Conservation (phyloP, 2,329 filamentous ascomycete genomes). For the Fusarium devonianum region DNA sequence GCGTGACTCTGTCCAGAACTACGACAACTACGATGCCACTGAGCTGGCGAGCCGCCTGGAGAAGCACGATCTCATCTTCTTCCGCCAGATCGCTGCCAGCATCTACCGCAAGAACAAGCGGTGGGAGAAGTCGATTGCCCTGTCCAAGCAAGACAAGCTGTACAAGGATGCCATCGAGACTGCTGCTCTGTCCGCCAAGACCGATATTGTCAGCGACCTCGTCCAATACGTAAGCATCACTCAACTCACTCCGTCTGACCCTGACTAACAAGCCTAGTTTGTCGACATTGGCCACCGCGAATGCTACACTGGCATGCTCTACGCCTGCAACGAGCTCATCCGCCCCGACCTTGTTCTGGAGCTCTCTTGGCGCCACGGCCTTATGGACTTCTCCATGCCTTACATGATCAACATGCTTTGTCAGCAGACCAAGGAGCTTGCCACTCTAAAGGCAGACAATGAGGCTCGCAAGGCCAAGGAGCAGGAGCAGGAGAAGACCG, state of each 20-base stretch:
- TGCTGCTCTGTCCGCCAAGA: conserved; percentile 87
- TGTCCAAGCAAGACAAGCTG: conserved; percentile 98
- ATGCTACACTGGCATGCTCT: conserved; percentile 99
- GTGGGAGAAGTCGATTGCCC: conserved; percentile 97
- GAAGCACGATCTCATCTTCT: conserved; percentile 98
- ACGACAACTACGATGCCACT: conserved; percentile 98
- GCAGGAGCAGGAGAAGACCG: conserved; percentile 77
- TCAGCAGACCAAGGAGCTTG: conserved; percentile 87
- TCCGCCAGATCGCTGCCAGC: conserved; percentile 96
- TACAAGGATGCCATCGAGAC: conserved; percentile 99
- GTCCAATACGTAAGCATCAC: conserved; percentile 86
- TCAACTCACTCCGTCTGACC: neutral
- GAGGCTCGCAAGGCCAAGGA: conserved; percentile 88
- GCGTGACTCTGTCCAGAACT: conserved; percentile 96
- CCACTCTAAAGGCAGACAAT: conserved; percentile 90
- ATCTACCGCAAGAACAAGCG: conserved; percentile 99
- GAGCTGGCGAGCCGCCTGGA: conserved; percentile 91
- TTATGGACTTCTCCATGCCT: conserved; percentile 98
- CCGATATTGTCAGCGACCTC: conserved; percentile 92
- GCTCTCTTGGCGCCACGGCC: conserved; percentile 93
- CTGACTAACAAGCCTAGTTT: conserved; percentile 69
- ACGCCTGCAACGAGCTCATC: conserved; percentile 97
- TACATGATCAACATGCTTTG: conserved; percentile 99
- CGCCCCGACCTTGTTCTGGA: conserved; percentile 92
- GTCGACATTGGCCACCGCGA: conserved; percentile 99